A percentile compares a stretch with the other conserved stretches of the same genome.
Conservation (phyloP, 2,329 filamentous ascomycete genomes). For the Diaporthe batatas region DNA sequence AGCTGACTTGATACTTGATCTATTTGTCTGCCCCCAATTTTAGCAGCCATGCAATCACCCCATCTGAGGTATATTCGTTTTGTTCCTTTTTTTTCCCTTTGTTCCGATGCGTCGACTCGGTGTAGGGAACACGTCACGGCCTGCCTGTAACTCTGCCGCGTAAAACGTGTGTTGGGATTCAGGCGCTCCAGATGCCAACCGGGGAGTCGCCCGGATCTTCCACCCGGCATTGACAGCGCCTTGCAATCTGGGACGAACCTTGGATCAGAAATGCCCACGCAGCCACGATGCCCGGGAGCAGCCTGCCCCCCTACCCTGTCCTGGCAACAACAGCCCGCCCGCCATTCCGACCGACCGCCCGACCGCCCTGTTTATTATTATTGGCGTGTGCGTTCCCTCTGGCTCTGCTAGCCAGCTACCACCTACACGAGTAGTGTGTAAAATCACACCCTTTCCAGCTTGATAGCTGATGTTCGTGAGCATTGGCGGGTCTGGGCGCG, state of each 20-base stretch:
- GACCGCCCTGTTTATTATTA: conserved; percentile 20
- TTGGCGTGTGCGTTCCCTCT: background rate
- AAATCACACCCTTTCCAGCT: conserved; percentile 26
- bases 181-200: background rate
- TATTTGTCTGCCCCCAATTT: background rate
- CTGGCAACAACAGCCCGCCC: conserved; percentile 2
- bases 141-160: conserved; percentile 37
- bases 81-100: background rate
- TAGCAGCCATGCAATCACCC: background rate
- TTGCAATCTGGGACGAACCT: conserved; percentile 29
- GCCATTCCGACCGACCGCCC: conserved; percentile 19
- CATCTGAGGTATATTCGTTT: background rate
- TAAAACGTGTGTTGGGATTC: conserved; percentile 23
- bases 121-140: conserved; percentile 31
- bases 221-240: conserved; percentile 10
- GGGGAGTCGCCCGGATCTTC: conserved; percentile 33
- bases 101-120: conserved; percentile 29
- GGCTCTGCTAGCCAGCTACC: no score
- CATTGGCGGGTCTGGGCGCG: conserved; percentile 30
- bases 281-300: background rate
- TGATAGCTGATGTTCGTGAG: conserved; percentile 4
- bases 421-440: no score
- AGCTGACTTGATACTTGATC: background rate
- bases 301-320: conserved; percentile 6
- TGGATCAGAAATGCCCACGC: conserved; percentile 1